Conservation (phyloP, 768 basidiomycete genomes). For the Kwoniella dejecticola region DNA sequence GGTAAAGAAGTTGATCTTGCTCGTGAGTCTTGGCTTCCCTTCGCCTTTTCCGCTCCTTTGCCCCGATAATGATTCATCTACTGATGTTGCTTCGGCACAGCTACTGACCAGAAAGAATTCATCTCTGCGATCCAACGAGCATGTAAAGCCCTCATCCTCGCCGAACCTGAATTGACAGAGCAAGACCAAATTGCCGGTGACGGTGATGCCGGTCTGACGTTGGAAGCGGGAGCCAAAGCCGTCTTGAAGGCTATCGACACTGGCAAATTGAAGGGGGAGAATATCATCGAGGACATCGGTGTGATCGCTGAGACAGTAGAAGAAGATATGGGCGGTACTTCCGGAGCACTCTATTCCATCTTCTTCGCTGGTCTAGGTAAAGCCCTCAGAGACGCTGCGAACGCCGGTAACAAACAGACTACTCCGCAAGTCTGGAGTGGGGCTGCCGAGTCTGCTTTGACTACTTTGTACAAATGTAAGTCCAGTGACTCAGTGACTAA, state of each 20-base stretch:
- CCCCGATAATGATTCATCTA: too few species aligned
- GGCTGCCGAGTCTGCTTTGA: constrained; percentile 60
- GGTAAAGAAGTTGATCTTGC: constrained; percentile 42
- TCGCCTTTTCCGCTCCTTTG: background rate
- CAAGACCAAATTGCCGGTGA: constrained; percentile 93
- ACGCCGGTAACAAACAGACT: constrained; percentile 55
- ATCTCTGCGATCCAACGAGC: constrained; percentile 39
- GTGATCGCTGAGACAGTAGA: constrained; percentile 74
- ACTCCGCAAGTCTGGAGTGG: constrained; percentile 64
- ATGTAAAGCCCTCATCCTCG: constrained; percentile 61
- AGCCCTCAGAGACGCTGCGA: constrained; percentile 60
- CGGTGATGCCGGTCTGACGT: constrained; percentile 70
- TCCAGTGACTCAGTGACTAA: too few species aligned
- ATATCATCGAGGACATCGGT: constrained; percentile 69
- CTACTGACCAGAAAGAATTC: constrained; percentile 37
- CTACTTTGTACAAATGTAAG: constrained; percentile 49
- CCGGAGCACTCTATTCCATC: constrained; percentile 87
- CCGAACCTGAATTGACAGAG: constrained; percentile 84
- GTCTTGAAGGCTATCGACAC: constrained; percentile 65
- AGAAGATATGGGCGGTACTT: constrained; percentile 86
- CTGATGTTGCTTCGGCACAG: too few species aligned
- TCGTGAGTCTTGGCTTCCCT: constrained; percentile 28
- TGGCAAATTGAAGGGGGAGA: constrained; percentile 64
- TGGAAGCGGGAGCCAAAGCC: constrained; percentile 65
- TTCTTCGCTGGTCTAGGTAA: constrained; percentile 87